These are phyloP conservation scores for Pachysandra terminalis DNA, from an alignment of 164 flowering plant genomes.

Conservation along the genomic window DNA sequence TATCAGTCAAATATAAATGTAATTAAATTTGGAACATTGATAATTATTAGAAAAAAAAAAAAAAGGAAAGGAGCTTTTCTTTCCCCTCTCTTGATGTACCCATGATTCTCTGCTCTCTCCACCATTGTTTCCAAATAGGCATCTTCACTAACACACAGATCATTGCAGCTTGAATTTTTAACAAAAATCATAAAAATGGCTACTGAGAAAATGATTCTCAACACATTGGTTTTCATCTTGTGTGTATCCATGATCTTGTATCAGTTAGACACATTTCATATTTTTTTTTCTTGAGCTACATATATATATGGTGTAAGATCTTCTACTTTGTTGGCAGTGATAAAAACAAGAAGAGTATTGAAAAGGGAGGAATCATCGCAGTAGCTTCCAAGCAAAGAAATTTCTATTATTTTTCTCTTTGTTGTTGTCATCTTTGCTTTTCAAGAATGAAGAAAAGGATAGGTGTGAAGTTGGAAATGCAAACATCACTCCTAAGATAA, in stretches of 20 bases:
- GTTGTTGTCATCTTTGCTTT: background rate
- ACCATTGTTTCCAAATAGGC: slow-evolving; percentile 11
- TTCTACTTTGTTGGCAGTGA: background rate
- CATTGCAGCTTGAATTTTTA: slow-evolving; percentile 12
- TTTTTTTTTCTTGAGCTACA: background rate
- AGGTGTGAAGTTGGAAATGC: background rate
- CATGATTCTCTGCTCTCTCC: slow-evolving; percentile 17
- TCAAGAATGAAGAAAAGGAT: background rate
- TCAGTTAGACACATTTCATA: background rate
- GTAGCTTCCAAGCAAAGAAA: slow-evolving; percentile 54
- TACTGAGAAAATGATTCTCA: slow-evolving; percentile 9
- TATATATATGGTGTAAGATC: slow-evolving; percentile 15
- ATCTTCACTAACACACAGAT: slow-evolving; percentile 13
- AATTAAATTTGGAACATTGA: no score
- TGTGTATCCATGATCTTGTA: slow-evolving; percentile 21
- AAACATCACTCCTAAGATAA: slow-evolving; percentile 1
- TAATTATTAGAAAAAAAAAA: background rate
- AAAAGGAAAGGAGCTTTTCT: background rate
- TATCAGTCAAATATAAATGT: background rate
- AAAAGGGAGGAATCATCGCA: slow-evolving; percentile 14
- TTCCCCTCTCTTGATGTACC: slow-evolving; percentile 15
- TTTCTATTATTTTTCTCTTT: background rate
- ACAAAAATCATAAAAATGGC: slow-evolving; percentile 13
- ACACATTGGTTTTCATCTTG: slow-evolving; percentile 8
- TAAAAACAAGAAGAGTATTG: slow-evolving; percentile 25